These are phyloP conservation scores for Dipodascopsis uninucleata DNA, from an alignment of 805 yeast genomes.

Conservation along the genomic window DNA sequence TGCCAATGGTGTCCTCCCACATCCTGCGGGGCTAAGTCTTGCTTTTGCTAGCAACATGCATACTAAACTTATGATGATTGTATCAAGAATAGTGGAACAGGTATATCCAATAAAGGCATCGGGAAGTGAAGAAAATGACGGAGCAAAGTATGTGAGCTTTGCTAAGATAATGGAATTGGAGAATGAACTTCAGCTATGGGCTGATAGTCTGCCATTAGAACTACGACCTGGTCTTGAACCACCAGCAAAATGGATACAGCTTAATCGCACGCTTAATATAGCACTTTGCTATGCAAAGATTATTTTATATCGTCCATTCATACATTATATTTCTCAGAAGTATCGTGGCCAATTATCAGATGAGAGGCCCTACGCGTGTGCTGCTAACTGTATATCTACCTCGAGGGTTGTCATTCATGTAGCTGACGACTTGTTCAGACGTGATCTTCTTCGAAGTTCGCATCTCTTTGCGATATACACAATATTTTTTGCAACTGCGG, in stretches of 20 bases:
- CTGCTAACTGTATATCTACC: constrained; percentile 77
- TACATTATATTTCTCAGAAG: constrained; percentile 71
- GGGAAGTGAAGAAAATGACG: not conserved
- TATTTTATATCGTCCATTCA: constrained; percentile 80
- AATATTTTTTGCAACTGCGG: constrained; percentile 82
- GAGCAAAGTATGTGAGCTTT: constrained; percentile 23
- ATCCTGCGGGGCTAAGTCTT: constrained; percentile 53
- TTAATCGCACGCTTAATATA: constrained; percentile 57
- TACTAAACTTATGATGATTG: constrained; percentile 65
- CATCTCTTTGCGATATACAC: constrained; percentile 92
- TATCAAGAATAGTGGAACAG: constrained; percentile 66
- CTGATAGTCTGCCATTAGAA: constrained; percentile 63
- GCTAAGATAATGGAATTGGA: constrained; percentile 59
- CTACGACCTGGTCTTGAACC: constrained; percentile 70
- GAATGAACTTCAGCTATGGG: constrained; percentile 66
- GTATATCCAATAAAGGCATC: constrained; percentile 65
- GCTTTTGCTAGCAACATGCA: constrained; percentile 90
- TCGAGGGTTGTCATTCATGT: constrained; percentile 77
- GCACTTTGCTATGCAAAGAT: constrained; percentile 61
- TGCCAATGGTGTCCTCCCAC: constrained; percentile 51
- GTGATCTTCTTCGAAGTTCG: constrained; percentile 70
- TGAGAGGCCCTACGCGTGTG: constrained; percentile 64
- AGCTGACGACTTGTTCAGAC: constrained; percentile 74
- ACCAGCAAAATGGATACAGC: constrained; percentile 60
- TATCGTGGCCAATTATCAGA: constrained; percentile 40